Evolutionary conservation across 1,284 basidiomycete genomes (phyloP), one percentile per base, ranked within the genome.

Genomic region (Lignosus rhinocerotis): DNA sequence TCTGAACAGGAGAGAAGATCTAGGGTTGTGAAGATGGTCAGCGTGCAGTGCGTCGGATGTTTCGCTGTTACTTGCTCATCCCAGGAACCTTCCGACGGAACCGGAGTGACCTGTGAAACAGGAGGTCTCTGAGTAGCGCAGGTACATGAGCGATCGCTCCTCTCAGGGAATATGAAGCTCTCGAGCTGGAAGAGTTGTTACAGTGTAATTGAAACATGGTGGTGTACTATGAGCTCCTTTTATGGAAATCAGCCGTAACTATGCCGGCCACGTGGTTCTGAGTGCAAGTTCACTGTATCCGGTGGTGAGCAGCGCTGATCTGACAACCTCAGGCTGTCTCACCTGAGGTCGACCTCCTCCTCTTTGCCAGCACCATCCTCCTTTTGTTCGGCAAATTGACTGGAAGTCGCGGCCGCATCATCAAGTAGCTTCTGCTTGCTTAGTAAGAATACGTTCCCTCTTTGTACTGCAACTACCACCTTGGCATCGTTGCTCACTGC

Each of bases 1-100:
- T 38, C 67, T 81, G 61, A 81, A 82, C 64, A 67, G 61, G 31
- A 73, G 69, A 9, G 71, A 74, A 42, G 80, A 81, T 55, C 47
- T 73, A n/a, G 62, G 59, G 6, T 41, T 64, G 32, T 64, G 53
- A 56, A 43, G 6, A 9, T 16, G 14, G 3, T 6, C 17, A n/a
- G 25, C n/a, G n/a, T n/a, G n/a, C 4, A 14, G 14, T 17, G 25
- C 16, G 30, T 14, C 17, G 46, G 19, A 21, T 47, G n/a, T 11
- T 25, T 25, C 25, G 25, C 25, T 25, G 25, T 25, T 25, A 25
- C 25, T 25, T 2, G 25, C 25, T 25, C 25, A 25, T 25, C 25
- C 4, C 25, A 25, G 25, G 25, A 25, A 4, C 25, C 25, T 25
- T 25, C 25, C 25, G 25, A 25, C 25, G 25, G 4, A 4, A 25